Conservation (phyloP, 805 yeast genomes). For the Teunomyces pallodes region DNA sequence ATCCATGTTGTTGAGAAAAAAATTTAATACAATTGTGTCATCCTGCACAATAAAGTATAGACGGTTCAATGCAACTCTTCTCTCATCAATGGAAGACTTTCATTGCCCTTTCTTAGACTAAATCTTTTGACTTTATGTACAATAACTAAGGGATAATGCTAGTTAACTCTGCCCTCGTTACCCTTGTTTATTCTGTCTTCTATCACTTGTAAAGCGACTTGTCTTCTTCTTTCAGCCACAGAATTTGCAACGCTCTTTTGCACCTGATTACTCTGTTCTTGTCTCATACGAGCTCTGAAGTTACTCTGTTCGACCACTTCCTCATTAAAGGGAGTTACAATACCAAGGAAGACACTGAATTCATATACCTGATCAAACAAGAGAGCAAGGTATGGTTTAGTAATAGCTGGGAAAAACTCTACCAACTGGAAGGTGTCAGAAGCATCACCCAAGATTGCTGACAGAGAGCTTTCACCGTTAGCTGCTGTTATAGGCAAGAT, state of each 20-base stretch:
- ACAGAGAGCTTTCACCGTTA: constrained; percentile 16
- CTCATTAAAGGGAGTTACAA: constrained; percentile 62
- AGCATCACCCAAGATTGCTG: constrained; percentile 71
- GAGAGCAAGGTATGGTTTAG: constrained; percentile 51
- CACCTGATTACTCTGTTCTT: constrained; percentile 43
- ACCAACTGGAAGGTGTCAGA: constrained; percentile 83
- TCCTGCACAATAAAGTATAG: not conserved
- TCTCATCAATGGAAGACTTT: not conserved
- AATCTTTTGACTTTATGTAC: not conserved
- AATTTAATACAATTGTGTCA: not conserved
- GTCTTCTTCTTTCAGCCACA: constrained; percentile 74
- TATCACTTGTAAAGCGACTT: constrained; percentile 69
- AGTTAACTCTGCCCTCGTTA: not conserved
- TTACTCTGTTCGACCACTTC: constrained; percentile 73
- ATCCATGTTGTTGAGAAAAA: constrained; percentile 3
- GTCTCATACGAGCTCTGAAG: constrained; percentile 64
- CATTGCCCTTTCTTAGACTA: not conserved
- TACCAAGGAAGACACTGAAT: constrained; percentile 38
- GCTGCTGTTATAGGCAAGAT: constrained; percentile 47
- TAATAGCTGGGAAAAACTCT: constrained; percentile 74
- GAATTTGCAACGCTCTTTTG: constrained; percentile 38
- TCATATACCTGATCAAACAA: constrained; percentile 43
- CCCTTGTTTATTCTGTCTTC: constrained; percentile 55
- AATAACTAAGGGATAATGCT: not conserved
- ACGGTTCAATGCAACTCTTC: not conserved